Conservation (phyloP, 2,329 filamentous ascomycete species). For the Aspergillus hiratsukae region DNA sequence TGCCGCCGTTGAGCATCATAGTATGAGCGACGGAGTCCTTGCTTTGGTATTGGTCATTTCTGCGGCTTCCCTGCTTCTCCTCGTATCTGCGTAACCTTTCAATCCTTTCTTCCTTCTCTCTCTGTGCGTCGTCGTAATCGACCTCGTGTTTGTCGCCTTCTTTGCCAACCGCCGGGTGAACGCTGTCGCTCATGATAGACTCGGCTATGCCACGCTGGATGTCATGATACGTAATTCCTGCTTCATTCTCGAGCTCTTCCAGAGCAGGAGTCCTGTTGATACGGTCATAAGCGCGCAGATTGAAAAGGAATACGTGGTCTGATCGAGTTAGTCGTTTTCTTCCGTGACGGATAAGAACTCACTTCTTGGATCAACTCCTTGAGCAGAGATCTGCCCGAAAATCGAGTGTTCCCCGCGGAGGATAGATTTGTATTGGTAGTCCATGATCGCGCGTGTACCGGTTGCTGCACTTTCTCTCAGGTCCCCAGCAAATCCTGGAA, state of each 20-base stretch:
- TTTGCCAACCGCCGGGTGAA: slow-evolving; percentile 48
- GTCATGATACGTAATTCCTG: slow-evolving; percentile 78
- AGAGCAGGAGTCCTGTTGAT: slow-evolving; percentile 76
- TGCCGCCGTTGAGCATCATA: slow-evolving; percentile 68
- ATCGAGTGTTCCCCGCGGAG: slow-evolving; percentile 89
- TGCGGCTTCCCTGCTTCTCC: slow-evolving; percentile 16
- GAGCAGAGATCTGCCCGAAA: slow-evolving; percentile 67
- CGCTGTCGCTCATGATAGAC: slow-evolving; percentile 73
- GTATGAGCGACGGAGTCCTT: slow-evolving; percentile 66
- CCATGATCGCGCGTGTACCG: slow-evolving; percentile 93
- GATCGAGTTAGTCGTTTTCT: slow-evolving; percentile 33
- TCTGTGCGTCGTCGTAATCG: slow-evolving; percentile 29
- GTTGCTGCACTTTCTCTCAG: slow-evolving; percentile 75
- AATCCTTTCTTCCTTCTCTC: slow-evolving; percentile 42
- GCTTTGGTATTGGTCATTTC: slow-evolving; percentile 22
- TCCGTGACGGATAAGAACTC: slow-evolving; percentile 14
- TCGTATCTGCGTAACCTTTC: slow-evolving; percentile 30
- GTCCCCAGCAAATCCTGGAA: slow-evolving; percentile 92
- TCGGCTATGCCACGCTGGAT: slow-evolving; percentile 84
- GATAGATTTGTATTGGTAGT: slow-evolving; percentile 97
- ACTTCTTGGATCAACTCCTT: slow-evolving; percentile 68
- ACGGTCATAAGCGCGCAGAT: slow-evolving; percentile 86
- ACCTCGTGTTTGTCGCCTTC: slow-evolving; percentile 45
- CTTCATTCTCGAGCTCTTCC: slow-evolving; percentile 69
- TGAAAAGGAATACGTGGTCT: slow-evolving; percentile 89